Conservation (phyloP, 202 grass and related monocot genomes). For the Panicum hallii region DNA sequence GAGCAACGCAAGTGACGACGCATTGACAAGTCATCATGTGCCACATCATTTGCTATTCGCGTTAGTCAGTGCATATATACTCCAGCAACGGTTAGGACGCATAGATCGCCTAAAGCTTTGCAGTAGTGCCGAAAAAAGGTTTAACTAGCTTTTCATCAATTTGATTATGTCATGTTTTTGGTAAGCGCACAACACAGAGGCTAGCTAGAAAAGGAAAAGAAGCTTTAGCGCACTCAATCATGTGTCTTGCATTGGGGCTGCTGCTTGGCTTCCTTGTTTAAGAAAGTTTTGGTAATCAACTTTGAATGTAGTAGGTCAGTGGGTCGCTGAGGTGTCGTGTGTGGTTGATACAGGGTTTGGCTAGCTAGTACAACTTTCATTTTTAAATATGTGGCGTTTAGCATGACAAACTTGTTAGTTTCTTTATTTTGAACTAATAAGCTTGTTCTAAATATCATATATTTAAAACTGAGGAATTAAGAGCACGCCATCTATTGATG, state of each 20-base stretch:
- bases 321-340: background rate
- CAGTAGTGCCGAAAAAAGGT: background rate
- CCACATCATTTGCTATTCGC: background rate
- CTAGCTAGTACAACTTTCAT: background rate
- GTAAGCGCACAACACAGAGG: slow-evolving; percentile 30
- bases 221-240: background rate
- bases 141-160: background rate
- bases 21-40: slow-evolving; percentile 40
- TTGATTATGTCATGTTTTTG: slow-evolving; percentile 40
- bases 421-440: too few relatives aligned
- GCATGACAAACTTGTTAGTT: too few relatives aligned
- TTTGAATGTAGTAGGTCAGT: background rate
- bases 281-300: background rate
- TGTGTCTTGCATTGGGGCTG: background rate
- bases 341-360: background rate
- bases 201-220: slow-evolving; percentile 23
- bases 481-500: too few relatives aligned
- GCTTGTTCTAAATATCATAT: too few relatives aligned
- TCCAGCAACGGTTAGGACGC: background rate
- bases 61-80: background rate
- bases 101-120: background rate
- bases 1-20: background rate
- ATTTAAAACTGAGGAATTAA: too few relatives aligned
- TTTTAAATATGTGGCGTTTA: too few relatives aligned
- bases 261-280: background rate